A percentile compares a stretch with the other conserved stretches of the same genome.
Evolutionary conservation across 352 stramenopile genomes (phyloP).

Genomic region (Phytopythium mirpurense): DNA sequence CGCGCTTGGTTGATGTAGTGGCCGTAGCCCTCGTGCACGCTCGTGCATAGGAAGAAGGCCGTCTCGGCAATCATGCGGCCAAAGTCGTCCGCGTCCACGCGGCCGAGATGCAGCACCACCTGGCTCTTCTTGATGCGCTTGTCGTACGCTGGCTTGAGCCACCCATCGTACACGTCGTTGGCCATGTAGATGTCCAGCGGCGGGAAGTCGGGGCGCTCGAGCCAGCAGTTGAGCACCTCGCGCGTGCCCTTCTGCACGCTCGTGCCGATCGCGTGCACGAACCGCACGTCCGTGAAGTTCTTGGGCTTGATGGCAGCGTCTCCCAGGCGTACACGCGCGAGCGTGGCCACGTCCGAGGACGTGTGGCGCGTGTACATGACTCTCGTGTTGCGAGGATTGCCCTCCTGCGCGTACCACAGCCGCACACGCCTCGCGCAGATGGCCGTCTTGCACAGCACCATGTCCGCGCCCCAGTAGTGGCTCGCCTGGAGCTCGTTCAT

Average conservation of each 20-base stretch:
- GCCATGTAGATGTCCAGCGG: slow-evolving; percentile 48
- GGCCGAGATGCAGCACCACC: slow-evolving; percentile 33
- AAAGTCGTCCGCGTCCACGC: slow-evolving; percentile 28
- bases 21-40: slow-evolving; percentile 51
- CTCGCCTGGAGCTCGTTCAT: slow-evolving; percentile 55
- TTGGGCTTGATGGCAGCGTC: slow-evolving; percentile 24
- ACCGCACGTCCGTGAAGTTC: slow-evolving; percentile 38
- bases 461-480: slow-evolving; percentile 45
- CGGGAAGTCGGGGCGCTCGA: slow-evolving; percentile 38
- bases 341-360: slow-evolving; percentile 37
- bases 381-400: slow-evolving; percentile 38
- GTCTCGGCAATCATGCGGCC: slow-evolving; percentile 45
- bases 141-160: slow-evolving; percentile 25
- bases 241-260: slow-evolving; percentile 54
- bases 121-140: slow-evolving; percentile 17
- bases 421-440: slow-evolving; percentile 38
- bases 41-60: slow-evolving; percentile 60
- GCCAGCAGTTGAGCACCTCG: slow-evolving; percentile 54
- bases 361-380: slow-evolving; percentile 59
- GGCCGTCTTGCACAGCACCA: slow-evolving; percentile 53
- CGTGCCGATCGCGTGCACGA: slow-evolving; percentile 45
- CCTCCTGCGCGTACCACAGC: slow-evolving; percentile 49
- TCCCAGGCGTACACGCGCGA: slow-evolving; percentile 25
- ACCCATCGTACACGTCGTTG: slow-evolving; percentile 24
- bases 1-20: slow-evolving; percentile 76